Conservation (phyloP, 768 basidiomycete genomes). For the Leccinellum albellum region DNA sequence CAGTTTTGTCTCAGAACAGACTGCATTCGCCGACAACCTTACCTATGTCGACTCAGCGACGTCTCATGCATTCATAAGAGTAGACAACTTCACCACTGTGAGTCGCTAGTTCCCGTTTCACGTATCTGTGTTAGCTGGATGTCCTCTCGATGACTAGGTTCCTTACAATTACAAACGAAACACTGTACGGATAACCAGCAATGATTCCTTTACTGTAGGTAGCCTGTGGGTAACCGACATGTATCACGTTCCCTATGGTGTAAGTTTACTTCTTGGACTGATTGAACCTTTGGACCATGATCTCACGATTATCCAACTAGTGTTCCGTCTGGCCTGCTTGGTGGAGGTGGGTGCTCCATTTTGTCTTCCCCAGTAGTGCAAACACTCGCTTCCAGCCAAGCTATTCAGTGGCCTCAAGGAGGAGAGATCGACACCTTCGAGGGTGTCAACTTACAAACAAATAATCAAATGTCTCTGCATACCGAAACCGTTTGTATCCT, state of each 20-base stretch:
- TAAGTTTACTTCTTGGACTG: slow-evolving; percentile 29
- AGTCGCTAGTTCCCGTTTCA: slow-evolving; percentile 4
- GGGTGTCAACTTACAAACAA: slow-evolving; percentile 63
- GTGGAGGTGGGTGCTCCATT: slow-evolving; percentile 34
- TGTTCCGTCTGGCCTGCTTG: slow-evolving; percentile 73
- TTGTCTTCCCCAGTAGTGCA: neutral
- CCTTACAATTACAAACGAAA: slow-evolving; percentile 56
- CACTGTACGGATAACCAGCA: slow-evolving; percentile 59
- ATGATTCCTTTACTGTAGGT: slow-evolving; percentile 54
- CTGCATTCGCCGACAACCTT: slow-evolving; percentile 47
- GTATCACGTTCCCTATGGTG: slow-evolving; percentile 61
- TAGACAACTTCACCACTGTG: slow-evolving; percentile 64
- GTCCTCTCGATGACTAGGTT: slow-evolving; percentile 15
- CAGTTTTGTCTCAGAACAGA: slow-evolving; percentile 46
- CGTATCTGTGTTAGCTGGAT: neutral
- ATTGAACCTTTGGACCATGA: slow-evolving; percentile 1
- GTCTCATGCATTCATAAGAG: slow-evolving; percentile 71
- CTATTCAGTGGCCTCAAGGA: slow-evolving; percentile 57
- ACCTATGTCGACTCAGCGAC: slow-evolving; percentile 60
- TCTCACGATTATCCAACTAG: slow-evolving; percentile 29
- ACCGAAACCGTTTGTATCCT: slow-evolving; percentile 45
- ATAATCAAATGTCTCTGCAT: slow-evolving; percentile 74
- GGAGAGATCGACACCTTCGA: slow-evolving; percentile 82
- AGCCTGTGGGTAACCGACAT: slow-evolving; percentile 64
- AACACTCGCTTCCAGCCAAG: slow-evolving; percentile 35